A percentile compares a stretch with the other conserved stretches of the same genome.
Conservation (phyloP, 2,329 filamentous ascomycete genomes). For the Alternaria incomplexa region DNA sequence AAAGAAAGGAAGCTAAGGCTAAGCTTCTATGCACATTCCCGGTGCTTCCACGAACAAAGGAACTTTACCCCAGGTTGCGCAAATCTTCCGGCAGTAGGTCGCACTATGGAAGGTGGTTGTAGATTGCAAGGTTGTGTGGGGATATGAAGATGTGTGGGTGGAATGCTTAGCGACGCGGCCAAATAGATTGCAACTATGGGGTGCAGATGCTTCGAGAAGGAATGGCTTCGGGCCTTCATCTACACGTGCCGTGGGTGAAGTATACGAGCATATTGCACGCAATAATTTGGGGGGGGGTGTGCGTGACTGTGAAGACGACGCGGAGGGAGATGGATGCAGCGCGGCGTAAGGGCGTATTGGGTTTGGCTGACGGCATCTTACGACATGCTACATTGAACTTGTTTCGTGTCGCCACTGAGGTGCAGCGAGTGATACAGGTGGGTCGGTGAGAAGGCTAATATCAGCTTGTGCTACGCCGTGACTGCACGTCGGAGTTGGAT, state of each 20-base stretch:
- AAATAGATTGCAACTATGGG: constrained; percentile 44
- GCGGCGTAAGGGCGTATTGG: constrained; percentile 25
- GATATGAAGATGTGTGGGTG: constrained; percentile 31
- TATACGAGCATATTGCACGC: constrained; percentile 26
- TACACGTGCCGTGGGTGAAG: constrained; percentile 4
- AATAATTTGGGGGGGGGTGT: constrained; percentile 21
- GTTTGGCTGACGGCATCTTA: constrained; percentile 35
- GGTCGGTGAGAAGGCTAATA: constrained; percentile 22
- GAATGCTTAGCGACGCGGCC: constrained; percentile 24
- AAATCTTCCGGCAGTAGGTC: constrained; percentile 40
- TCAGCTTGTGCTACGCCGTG: constrained; percentile 16
- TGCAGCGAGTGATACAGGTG: constrained; percentile 33
- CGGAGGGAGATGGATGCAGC: constrained; percentile 20
- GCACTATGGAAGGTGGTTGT: constrained; percentile 25
- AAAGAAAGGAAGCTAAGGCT: constrained; percentile 23
- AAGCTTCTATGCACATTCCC: constrained; percentile 22
- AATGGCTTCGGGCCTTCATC: constrained; percentile 19
- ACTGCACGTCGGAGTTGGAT: constrained; percentile 17
- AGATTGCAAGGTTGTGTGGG: constrained; percentile 41
- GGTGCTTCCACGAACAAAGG: constrained; percentile 30
- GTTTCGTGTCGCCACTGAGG: constrained; percentile 38
- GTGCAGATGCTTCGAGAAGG: constrained; percentile 41
- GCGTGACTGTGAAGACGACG: constrained; percentile 20
- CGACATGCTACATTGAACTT: constrained; percentile 30
- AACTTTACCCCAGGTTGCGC: constrained; percentile 39